Base-by-base conservation (phyloP, 1,284 basidiomycete genomes). In the Malassezia pachydermatis region DNA sequence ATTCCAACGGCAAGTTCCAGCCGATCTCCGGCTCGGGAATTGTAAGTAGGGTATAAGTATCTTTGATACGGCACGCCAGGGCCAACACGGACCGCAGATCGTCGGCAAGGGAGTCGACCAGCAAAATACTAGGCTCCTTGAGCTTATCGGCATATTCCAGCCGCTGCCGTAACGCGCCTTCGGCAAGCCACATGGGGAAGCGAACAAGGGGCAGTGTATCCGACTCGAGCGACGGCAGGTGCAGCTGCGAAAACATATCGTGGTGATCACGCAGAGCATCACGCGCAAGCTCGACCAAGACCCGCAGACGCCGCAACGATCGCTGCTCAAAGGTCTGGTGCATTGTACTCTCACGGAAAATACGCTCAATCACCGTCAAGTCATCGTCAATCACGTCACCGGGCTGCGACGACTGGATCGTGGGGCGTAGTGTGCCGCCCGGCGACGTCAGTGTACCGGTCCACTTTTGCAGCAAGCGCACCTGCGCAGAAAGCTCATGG, bases 51-150 rank as follows among this genome's bases (percentile, higher is more conserved):
- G 87, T 81, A 73, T 96, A 98, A 70, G 95, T 88, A 51, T 85
- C 78, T 74, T 96, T 96, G 63, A 98, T 81, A 24, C 87, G 84
- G 65, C 90, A 94, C 16, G 94, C 90, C 39, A 95, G 79, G 11
- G 86, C 86, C 45, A 99, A 84, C 58, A 85, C 86, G 45, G 92
- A 79, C 63, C 92, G 84, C 57, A 98, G 78, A 70, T 95, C 90
- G 63, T 92, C 89, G 14, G 84, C 84, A 76, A 95, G 85, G 71
- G 96, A 90, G 73, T 98, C 88, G 59, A 98, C 85, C 53, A 95
- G 86, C 28, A 73, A 57, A 45, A 86, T 78, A 64, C 88, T 81
- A 20, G 88, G 89, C 57, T 94, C 87, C 13, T 58, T 54, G 53
- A 98, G 79, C 64, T 88, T 88, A 66, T 83, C 80, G 4, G 88